phyloP scores from a whole-genome alignment of 192 early-diverging fungal genomes.

The Geranomyces variabilis region DNA sequence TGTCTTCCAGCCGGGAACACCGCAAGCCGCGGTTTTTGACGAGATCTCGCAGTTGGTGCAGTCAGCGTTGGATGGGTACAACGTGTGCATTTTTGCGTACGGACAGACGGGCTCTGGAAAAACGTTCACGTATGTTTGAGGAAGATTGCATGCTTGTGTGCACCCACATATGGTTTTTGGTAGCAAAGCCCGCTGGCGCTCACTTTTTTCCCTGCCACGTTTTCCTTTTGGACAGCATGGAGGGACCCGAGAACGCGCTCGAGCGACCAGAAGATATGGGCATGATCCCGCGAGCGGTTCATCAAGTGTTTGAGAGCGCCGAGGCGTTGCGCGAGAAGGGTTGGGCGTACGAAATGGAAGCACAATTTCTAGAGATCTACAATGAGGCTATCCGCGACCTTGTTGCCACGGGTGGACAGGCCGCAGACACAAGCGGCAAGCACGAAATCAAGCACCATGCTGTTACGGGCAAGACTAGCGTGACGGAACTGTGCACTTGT shows the following conservation, averaged over 20 bases:
- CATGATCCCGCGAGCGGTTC: conserved; percentile 93
- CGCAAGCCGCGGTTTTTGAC: conserved; percentile 83
- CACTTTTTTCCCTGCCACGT: too few species aligned
- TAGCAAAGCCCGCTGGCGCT: too few species aligned
- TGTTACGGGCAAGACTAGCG: conserved; percentile 69
- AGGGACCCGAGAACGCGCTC: conserved; percentile 44
- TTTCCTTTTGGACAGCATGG: conserved; percentile 55
- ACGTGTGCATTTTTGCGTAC: conserved; percentile 97
- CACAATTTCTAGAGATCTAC: conserved; percentile 94
- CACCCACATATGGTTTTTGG: too few species aligned
- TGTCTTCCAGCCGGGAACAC: conserved; percentile 72
- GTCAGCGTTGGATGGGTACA: conserved; percentile 93
- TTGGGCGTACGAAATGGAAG: conserved; percentile 87
- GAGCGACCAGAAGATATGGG: conserved; percentile 57
- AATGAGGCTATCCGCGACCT: conserved; percentile 92
- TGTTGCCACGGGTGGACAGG: not conserved
- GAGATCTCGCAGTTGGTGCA: conserved; percentile 97
- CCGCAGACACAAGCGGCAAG: conserved; percentile 58
- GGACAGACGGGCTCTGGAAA: conserved; percentile 97
- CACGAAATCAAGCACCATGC: conserved; percentile 85
- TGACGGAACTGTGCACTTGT: conserved; percentile 76
- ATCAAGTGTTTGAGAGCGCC: conserved; percentile 82
- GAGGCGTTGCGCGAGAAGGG: conserved; percentile 73
- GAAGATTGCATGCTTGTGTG: not conserved
- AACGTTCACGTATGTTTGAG: conserved; percentile 41